phyloP scores from a whole-genome alignment of 2,329 filamentous ascomycete genomes.

The Gremmenia infestans region DNA sequence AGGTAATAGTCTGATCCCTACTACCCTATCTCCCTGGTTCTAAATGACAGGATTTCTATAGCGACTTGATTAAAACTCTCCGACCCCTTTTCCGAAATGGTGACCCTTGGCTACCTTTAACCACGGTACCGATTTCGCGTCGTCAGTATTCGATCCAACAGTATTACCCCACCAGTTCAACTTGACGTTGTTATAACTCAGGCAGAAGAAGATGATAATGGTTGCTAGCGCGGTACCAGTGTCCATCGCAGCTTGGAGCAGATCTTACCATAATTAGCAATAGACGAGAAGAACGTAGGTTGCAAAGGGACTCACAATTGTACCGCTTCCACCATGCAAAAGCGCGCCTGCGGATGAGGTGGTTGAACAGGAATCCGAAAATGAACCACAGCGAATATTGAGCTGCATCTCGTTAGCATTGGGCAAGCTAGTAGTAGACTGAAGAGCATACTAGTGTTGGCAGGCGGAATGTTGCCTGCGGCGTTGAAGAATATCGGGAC shows the following conservation, averaged over 20 bases:
- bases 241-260: slow-evolving; percentile 66
- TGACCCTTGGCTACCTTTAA: slow-evolving; percentile 27
- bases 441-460: slow-evolving; percentile 54
- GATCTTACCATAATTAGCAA: slow-evolving; percentile 34
- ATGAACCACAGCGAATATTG: slow-evolving; percentile 65
- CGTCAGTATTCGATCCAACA: slow-evolving; percentile 32
- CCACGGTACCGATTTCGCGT: slow-evolving; percentile 33
- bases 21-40: too few relatives aligned
- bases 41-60: too few relatives aligned
- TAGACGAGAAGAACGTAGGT: not conserved
- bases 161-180: slow-evolving; percentile 60
- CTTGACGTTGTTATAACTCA: slow-evolving; percentile 56
- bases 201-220: slow-evolving; percentile 60
- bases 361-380: slow-evolving; percentile 65
- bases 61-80: slow-evolving; percentile 24
- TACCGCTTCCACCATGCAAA: slow-evolving; percentile 72
- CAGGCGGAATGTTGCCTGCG: slow-evolving; percentile 58
- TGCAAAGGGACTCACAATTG: slow-evolving; percentile 43
- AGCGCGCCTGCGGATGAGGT: slow-evolving; percentile 57
- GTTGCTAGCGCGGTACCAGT: slow-evolving; percentile 62
- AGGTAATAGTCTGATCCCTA: too few relatives aligned
- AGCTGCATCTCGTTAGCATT: slow-evolving; percentile 48
- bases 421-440: not conserved
- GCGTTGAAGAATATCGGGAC: slow-evolving; percentile 64
- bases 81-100: slow-evolving; percentile 32